phyloP scores from a whole-genome alignment of 2,329 filamentous ascomycete species.

The Monilinia fructigena region DNA sequence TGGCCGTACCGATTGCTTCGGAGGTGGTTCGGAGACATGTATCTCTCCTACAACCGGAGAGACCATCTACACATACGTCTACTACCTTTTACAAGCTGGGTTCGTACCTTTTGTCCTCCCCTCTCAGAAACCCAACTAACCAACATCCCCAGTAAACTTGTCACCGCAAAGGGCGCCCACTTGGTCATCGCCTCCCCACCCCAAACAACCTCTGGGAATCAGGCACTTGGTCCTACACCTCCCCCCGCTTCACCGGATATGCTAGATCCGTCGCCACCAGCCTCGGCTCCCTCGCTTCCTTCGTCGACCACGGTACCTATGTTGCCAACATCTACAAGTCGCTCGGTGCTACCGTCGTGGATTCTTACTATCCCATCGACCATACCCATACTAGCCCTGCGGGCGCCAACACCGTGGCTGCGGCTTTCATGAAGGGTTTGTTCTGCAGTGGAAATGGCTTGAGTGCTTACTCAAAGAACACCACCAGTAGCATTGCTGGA shows the following conservation, averaged over 20 bases:
- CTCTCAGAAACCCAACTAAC: not conserved
- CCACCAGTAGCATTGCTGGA: conserved; percentile 33
- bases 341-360: conserved; percentile 48
- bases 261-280: conserved; percentile 47
- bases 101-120: not conserved
- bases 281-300: conserved; percentile 44
- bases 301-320: conserved; percentile 59
- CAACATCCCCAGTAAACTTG: conserved; percentile 31
- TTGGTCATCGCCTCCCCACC: conserved; percentile 59
- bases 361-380: conserved; percentile 54
- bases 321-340: conserved; percentile 50
- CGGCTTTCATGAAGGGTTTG: conserved; percentile 53
- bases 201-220: conserved; percentile 64
- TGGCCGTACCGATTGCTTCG: conserved; percentile 57
- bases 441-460: conserved; percentile 32
- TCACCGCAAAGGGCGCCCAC: conserved; percentile 54
- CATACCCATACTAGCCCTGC: conserved; percentile 59
- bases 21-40: conserved; percentile 48
- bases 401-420: conserved; percentile 53
- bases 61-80: conserved; percentile 38
- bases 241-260: conserved; percentile 58
- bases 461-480: conserved; percentile 35
- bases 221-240: conserved; percentile 48
- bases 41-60: conserved; percentile 48
- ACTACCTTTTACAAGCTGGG: conserved; percentile 29